A percentile compares a stretch with the other conserved stretches of the same genome.
phyloP scores from a whole-genome alignment of 257 asterid species.

The Sherardia arvensis region DNA sequence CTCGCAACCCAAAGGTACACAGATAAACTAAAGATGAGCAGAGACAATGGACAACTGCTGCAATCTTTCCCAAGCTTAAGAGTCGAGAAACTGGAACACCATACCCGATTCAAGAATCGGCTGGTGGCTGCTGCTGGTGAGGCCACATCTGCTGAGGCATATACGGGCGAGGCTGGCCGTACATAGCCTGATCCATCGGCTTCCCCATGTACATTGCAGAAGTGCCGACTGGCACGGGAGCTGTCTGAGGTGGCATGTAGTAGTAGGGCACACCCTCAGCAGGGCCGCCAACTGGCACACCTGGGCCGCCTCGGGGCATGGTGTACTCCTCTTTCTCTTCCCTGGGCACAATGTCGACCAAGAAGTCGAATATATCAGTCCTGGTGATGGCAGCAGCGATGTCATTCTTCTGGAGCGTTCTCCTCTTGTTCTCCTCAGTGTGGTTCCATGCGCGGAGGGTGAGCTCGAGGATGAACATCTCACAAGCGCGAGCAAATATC shows the following conservation, averaged over 20 bases:
- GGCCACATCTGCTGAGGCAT: slow-evolving; percentile 93
- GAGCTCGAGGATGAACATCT: slow-evolving; percentile 95
- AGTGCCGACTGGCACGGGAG: slow-evolving; percentile 46
- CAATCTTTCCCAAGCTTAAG: not conserved
- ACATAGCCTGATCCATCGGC: slow-evolving; percentile 71
- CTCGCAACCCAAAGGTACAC: not conserved
- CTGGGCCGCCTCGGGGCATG: slow-evolving; percentile 64
- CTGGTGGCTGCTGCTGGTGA: slow-evolving; percentile 64
- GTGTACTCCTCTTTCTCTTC: slow-evolving; percentile 89
- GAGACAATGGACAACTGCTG: not conserved
- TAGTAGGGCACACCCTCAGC: slow-evolving; percentile 83
- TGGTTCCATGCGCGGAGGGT: slow-evolving; percentile 90
- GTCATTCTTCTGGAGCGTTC: slow-evolving; percentile 92
- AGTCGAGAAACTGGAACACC: not conserved
- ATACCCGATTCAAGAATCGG: slow-evolving; percentile 48
- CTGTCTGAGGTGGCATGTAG: slow-evolving; percentile 63
- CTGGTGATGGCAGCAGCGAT: slow-evolving; percentile 96
- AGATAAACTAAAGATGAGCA: not conserved
- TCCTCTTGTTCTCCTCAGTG: slow-evolving; percentile 95
- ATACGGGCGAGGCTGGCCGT: slow-evolving; percentile 77
- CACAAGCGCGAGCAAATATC: slow-evolving; percentile 90
- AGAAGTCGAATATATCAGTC: slow-evolving; percentile 89
- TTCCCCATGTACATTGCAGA: slow-evolving; percentile 75
- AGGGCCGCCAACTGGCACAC: slow-evolving; percentile 68
- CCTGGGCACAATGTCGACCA: slow-evolving; percentile 94